Evolutionary conservation across 208 protist genomes (phyloP), one percentile per base, ranked within the genome.

Genomic region (Crithidia bombi): DNA sequence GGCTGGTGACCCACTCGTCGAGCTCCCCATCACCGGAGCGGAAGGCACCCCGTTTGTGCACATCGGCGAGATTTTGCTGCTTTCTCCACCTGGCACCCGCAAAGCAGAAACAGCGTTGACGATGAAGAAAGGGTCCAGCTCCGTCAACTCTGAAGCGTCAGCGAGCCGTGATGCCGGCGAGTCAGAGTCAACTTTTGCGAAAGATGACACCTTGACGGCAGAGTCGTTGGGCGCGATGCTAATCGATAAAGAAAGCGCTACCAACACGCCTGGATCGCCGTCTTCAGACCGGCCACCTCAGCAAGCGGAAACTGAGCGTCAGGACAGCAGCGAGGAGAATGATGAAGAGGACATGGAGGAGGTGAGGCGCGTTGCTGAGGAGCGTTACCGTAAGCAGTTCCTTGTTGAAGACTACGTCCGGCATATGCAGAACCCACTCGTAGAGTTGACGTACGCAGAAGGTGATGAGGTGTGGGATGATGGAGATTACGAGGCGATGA

Each of bases 381-480:
- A 75, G 62, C 77, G 82, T 3, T 91, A 95, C 61, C n/a, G 59
- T 6, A 43, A 59, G 36, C 51, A 75, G 5, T 95, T 83, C 51
- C 62, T 89, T 30, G 66, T 88, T 2, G 86, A 92, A 46, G 73
- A 93, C 52, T 96, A 93, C 65, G 73, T 90, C 19, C 65, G 66
- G 1, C 81, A 83, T 47, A 64, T 93, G 33, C 66, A 69, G 26
- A 73, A 93, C 57, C 75, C 83, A 1, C 46, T 65, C 10, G 76
- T 91, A 17, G 70, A 65, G 25, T 75, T 96, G 35, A 86, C 80
- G 35, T 96, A 96, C 62, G 91, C 91, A 12, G 91, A 96, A 65
- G 91, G 89, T 11, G 88, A 96, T 52, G 91, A 93, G 26, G 88
- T 96, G 11, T 96, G 91, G 91, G 91, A 96, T 57, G 91, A 91